Evolutionary conservation across 305 asterid species (phyloP), one percentile per base, ranked within the genome.

Genomic region (Withania somnifera): DNA sequence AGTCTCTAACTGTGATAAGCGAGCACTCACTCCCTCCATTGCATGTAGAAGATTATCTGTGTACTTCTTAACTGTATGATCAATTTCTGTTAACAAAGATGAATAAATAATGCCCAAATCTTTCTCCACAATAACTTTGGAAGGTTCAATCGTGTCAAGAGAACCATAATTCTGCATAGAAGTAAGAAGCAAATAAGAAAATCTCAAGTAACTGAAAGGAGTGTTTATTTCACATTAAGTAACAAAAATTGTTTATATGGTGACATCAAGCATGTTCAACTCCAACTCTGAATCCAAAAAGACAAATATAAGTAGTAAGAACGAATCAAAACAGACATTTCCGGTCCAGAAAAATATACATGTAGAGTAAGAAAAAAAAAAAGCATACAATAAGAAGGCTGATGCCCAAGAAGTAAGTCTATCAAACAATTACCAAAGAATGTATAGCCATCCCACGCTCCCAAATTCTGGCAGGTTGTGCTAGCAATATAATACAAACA

Each of bases 1-100:
- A 51, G 94, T 90, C 83, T 94, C 99, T 90, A 96, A 86, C 87
- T 96, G 98, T 2, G 98, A 87, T 81, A 96, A 80, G 52, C 94
- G 87, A 13, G 95, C 97, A 89, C 93, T 92, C 83, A 94, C 86
- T 71, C 90, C 88, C 71, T 96, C 99, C 71, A 96, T 75, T 32
- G 92, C 92, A 87, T 93, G 97, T 79, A 92, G 83, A 86, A 96
- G 87, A 86, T 84, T 90, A 85, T 96, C 98, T 84, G 90, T 88
- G 85, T 96, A 87, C 85, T 91, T 94, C 86, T 91, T 93, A 97
- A 96, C 84, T 67, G 89, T 87, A 82, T 87, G 89, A 86, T 94
- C 97, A 86, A 96, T 91, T 90, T 94, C 98, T 30, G 97, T 89
- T 79, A 92, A 83, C 85, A 89, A 80, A 57, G 89, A 68, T 24